A percentile compares a stretch with the other conserved stretches of the same genome.
Evolutionary conservation across 371 early-diverging fungal species (phyloP).

Genomic region (Cokeromyces recurvatus): DNA sequence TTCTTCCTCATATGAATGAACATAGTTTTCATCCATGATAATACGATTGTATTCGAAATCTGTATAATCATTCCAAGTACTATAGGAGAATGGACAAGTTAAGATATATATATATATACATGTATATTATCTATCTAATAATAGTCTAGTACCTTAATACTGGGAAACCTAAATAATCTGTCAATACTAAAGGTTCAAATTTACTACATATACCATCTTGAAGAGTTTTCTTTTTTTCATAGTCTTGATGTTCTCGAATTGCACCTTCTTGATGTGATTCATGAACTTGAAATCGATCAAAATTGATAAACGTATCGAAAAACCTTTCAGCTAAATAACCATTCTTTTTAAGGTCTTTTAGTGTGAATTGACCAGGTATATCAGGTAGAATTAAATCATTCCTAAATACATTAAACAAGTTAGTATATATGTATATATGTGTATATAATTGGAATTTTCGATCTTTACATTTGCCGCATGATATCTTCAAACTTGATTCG

Average conservation of each 20-base stretch:
- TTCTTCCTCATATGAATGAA: constrained; percentile 1
- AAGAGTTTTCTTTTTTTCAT: constrained; percentile 18
- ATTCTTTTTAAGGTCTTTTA: constrained; percentile 39
- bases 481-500: constrained; percentile 37
- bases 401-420: constrained; percentile 22
- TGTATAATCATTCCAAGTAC: constrained; percentile 19
- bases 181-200: constrained; percentile 11
- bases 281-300: constrained; percentile 42
- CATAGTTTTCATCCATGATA: constrained; percentile 9
- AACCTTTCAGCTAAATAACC: constrained; percentile 43
- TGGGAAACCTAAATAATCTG: constrained; percentile 17
- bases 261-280: constrained; percentile 40
- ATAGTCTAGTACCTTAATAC: constrained; percentile 21
- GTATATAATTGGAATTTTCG: not conserved
- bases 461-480: constrained; percentile 39
- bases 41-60: constrained; percentile 15
- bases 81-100: not conserved
- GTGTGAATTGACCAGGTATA: constrained; percentile 31
- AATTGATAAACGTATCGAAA: constrained; percentile 44
- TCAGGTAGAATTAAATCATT: constrained; percentile 43
- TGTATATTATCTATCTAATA: not conserved
- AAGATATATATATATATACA: not conserved
- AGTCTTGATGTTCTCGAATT: constrained; percentile 25
- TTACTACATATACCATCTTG: constrained; percentile 33
- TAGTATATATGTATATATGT: too few species aligned